Evolutionary conservation across 1,284 basidiomycete genomes (phyloP), one percentile per base, ranked within the genome.

Genomic region (Pyrrhoderma noxium): DNA sequence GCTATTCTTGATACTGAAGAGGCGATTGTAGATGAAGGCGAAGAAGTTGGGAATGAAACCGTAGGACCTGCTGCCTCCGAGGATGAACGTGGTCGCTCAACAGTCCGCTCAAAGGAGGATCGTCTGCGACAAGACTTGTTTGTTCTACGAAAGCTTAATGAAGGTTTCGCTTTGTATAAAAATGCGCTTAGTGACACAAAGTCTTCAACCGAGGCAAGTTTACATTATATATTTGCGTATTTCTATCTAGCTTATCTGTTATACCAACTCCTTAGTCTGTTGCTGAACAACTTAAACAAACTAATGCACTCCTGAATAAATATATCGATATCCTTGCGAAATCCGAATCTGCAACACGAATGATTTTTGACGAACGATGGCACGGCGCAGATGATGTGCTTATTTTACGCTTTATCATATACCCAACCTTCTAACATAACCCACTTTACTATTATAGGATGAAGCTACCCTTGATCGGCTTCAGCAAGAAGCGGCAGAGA

Each of bases 311-410:
- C 51, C 67, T 89, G 51, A 78, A 85, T 64, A 84, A 80, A 71
- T 89, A 89, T 60, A 75, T 84, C 40, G 68, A 66, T 39, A 75
- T 87, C 46, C 68, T 89, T n/a, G 74, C 76, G 2, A 80, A 76
- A 61, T 83, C 85, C 0, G 86, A 89, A 62, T 72, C 76, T 8
- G 72, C 76, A 54, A 70, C 82, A 2, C 75, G 74, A 31, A 63
- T 89, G 51, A 77, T 89, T 22, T 80, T 87, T 56, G 85, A 89
- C 61, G 81, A 87, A 56, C 69, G 76, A 53, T 89, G 83, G 82
- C 67, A 76, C 52, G 85, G 86, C 2, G 82, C 78, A 42, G 79
- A 83, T 54, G 75, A 70, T 45, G 85, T 86, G 61, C 65, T 80
- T 64, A 21, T 41, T 43, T 19, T 21, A 31, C 8, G 53, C 36